phyloP scores from a whole-genome alignment of 73 alveolate genomes.

The Uronychia binucleata region DNA sequence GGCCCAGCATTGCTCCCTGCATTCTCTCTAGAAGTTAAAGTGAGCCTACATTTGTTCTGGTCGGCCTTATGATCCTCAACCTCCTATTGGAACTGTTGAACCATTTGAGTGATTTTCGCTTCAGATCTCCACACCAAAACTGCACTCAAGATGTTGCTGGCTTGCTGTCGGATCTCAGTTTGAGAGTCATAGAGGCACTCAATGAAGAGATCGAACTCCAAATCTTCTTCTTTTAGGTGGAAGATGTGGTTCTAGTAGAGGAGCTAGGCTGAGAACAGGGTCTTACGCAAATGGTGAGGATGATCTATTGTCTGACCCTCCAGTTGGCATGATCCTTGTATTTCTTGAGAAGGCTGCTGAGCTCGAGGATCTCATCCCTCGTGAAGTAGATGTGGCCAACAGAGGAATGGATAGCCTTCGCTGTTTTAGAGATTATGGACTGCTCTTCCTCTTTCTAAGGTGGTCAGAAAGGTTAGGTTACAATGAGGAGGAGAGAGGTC shows the following conservation, averaged over 20 bases:
- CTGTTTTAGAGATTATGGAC: background rate
- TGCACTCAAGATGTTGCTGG: background rate
- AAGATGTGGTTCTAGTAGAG: background rate
- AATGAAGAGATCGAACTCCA: background rate
- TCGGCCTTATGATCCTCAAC: too few relatives aligned
- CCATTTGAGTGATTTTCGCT: too few relatives aligned
- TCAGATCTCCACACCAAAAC: background rate
- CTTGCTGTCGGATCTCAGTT: background rate
- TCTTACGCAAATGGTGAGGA: background rate
- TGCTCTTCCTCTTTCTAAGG: background rate
- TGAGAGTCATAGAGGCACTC: background rate
- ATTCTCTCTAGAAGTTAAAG: too few relatives aligned
- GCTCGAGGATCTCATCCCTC: background rate
- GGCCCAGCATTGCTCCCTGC: too few relatives aligned
- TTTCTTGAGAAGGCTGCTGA: background rate
- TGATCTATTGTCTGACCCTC: background rate
- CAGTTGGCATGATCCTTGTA: background rate
- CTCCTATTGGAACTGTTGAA: too few relatives aligned
- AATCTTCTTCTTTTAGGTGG: background rate
- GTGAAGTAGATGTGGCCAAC: background rate
- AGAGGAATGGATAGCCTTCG: background rate
- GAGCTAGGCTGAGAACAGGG: background rate
- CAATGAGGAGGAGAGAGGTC: background rate
- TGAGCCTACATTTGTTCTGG: too few relatives aligned
- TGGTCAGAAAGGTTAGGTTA: too few relatives aligned